These are phyloP conservation scores for Naganishia vaughanmartiniae DNA, from an alignment of 768 basidiomycete genomes.

Conservation along the genomic window DNA sequence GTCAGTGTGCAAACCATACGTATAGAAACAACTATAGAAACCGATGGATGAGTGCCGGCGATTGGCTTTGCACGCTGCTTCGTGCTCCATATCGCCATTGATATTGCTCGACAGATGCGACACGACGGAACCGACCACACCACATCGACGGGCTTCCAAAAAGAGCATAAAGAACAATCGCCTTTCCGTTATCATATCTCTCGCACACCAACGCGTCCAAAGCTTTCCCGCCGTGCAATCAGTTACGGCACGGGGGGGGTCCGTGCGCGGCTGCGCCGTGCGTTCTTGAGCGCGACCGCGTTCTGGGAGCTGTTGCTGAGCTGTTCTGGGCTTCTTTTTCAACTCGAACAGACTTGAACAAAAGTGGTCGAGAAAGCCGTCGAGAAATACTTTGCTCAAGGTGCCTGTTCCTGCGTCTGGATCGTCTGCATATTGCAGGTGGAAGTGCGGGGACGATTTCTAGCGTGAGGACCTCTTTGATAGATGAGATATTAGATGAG, in stretches of 20 bases:
- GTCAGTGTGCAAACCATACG: neutral
- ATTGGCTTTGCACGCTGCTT: no score
- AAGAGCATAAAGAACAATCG: neutral
- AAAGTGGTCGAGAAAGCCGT: no score
- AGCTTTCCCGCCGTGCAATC: neutral
- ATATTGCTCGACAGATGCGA: neutral
- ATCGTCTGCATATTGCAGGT: neutral
- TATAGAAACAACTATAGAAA: neutral
- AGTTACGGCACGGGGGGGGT: neutral
- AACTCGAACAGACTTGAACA: neutral
- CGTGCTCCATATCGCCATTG: neutral
- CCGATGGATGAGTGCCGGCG: neutral
- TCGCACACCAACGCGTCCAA: neutral
- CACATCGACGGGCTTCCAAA: neutral
- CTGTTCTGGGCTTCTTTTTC: neutral
- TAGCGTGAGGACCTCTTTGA: neutral
- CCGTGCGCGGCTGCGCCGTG: neutral
- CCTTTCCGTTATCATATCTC: constrained; percentile 7
- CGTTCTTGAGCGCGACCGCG: no score
- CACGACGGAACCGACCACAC: neutral
- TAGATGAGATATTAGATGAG: neutral
- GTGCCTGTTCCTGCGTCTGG: neutral
- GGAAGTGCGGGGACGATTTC: neutral
- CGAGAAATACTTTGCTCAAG: neutral
- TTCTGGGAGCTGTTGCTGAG: no score